Evolutionary conservation across 345 rosid genomes (phyloP), one percentile per base, ranked within the genome.

Genomic region (Anacardium occidentale): DNA sequence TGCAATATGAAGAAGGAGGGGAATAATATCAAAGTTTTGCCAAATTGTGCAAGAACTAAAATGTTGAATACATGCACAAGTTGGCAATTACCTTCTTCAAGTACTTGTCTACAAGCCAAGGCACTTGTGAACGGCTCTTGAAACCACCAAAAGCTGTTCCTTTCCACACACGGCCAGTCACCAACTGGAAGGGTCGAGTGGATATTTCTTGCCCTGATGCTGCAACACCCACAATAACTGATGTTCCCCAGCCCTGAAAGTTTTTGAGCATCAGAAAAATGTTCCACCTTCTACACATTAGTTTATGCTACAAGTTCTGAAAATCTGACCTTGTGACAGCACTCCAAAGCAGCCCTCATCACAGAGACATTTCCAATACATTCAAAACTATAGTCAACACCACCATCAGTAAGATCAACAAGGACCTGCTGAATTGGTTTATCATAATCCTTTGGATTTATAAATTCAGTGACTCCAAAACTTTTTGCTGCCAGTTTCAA

Each of bases 91-190:
- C 99, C 98, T 93, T 91, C 34, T 90, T 96, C 97, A 96, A 62
- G 81, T 96, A 96, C 76, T 96, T 96, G 15, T 96, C 98, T 5
- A 96, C 99, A 52, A 96, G 97, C 99, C 93, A 85, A 29, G 99
- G 99, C 80, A 96, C 99, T 71, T 96, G 98, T 21, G 96, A 85
- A 75, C 98, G 92, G 80, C 98, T 96, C 96, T 96, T 96, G 85
- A 96, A 96, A 71, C 98, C 99, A 64, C 99, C 99, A 76, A 96
- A 96, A 59, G 97, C 99, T 72, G 97, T 93, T 83, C 99, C 99
- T 85, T 91, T 96, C 99, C 97, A 96, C 13, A 96, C 99, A 72
- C 99, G 99, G 4, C 99, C 99, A 4, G 98, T 96, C 77, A 95
- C 99, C 71, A 95, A 84, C 84, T 95, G 97, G 86, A 95, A 95